A percentile compares a stretch with the other conserved stretches of the same genome.
Evolutionary conservation across 495 filamentous ascomycete genomes (phyloP).

Genomic region (Aspergillus taichungensis): DNA sequence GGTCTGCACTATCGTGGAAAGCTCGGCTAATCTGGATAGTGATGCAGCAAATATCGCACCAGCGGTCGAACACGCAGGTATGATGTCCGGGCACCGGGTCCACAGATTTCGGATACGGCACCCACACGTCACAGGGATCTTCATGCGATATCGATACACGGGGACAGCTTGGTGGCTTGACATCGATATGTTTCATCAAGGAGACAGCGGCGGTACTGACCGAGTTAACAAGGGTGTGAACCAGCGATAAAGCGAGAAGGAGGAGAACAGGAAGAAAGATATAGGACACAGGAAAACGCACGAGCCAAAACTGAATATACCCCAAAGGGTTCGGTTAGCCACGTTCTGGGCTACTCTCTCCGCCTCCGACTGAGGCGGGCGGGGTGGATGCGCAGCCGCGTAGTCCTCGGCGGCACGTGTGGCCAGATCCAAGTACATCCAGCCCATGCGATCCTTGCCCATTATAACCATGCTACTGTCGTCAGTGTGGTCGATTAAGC

Average conservation of each 20-base stretch:
- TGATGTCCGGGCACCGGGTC: slow-evolving; percentile 18
- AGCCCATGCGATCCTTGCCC: slow-evolving; percentile 24
- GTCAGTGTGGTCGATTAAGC: background rate
- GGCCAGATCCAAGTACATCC: slow-evolving; percentile 20
- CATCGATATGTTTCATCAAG: slow-evolving; percentile 19
- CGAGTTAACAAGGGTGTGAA: background rate
- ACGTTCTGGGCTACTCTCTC: slow-evolving; percentile 8
- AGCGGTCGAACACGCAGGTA: slow-evolving; percentile 18
- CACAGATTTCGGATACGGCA: slow-evolving; percentile 17
- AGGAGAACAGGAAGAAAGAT: too few relatives aligned
- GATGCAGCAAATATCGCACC: slow-evolving; percentile 19
- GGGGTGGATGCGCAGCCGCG: slow-evolving; percentile 8
- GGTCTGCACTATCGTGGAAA: slow-evolving; percentile 16
- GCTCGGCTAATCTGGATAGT: slow-evolving; percentile 16
- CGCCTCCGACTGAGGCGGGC: background rate
- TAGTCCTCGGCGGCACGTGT: slow-evolving; percentile 16
- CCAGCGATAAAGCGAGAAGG: background rate
- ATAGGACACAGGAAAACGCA: slow-evolving; percentile 4
- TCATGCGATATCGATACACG: slow-evolving; percentile 7
- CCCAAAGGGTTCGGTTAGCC: slow-evolving; percentile 22
- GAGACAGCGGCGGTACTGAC: slow-evolving; percentile 16
- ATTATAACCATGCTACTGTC: slow-evolving; percentile 11
- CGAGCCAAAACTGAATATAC: slow-evolving; percentile 23
- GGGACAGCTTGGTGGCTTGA: slow-evolving; percentile 9
- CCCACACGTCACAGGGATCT: slow-evolving; percentile 20